phyloP scores from a whole-genome alignment of 2,329 filamentous ascomycete species.

The Thermochaetoides dissita region DNA sequence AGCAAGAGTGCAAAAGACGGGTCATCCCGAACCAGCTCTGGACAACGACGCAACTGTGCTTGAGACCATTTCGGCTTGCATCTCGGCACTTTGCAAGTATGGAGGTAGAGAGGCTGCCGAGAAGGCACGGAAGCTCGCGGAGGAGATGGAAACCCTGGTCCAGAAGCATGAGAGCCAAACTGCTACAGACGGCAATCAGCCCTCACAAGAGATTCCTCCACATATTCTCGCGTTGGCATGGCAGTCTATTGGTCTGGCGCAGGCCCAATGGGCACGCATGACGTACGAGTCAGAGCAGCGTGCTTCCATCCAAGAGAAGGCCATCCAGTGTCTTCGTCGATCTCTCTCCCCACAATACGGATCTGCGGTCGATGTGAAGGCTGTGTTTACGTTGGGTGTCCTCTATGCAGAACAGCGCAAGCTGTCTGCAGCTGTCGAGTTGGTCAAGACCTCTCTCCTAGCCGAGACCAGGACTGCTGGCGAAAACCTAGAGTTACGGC shows the following conservation, averaged over 20 bases:
- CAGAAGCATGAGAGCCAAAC: conserved; percentile 36
- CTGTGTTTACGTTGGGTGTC: conserved; percentile 67
- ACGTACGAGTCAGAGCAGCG: conserved; percentile 64
- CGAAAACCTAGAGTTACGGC: conserved; percentile 28
- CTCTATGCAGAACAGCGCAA: conserved; percentile 81
- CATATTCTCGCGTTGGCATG: conserved; percentile 56
- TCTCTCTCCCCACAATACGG: conserved; percentile 55
- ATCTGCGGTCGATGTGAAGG: conserved; percentile 55
- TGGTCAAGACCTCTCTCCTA: conserved; percentile 63
- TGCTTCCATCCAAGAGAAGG: conserved; percentile 60
- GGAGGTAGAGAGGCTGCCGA: conserved; percentile 62
- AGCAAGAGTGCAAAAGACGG: conserved; percentile 66
- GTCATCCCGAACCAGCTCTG: conserved; percentile 54
- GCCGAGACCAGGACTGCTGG: conserved; percentile 34
- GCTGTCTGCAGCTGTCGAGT: conserved; percentile 64
- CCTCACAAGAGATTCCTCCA: conserved; percentile 33
- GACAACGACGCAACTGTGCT: conserved; percentile 69
- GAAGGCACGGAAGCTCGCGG: conserved; percentile 58
- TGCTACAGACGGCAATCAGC: conserved; percentile 15
- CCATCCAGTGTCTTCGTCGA: conserved; percentile 60
- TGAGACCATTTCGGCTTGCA: conserved; percentile 64
- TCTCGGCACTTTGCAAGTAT: conserved; percentile 70
- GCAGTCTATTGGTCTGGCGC: conserved; percentile 71
- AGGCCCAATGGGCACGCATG: conserved; percentile 74
- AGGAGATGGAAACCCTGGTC: conserved; percentile 62